Base-by-base conservation (phyloP, 1,139 yeast species). In the Lodderomyces jiufengensis region DNA sequence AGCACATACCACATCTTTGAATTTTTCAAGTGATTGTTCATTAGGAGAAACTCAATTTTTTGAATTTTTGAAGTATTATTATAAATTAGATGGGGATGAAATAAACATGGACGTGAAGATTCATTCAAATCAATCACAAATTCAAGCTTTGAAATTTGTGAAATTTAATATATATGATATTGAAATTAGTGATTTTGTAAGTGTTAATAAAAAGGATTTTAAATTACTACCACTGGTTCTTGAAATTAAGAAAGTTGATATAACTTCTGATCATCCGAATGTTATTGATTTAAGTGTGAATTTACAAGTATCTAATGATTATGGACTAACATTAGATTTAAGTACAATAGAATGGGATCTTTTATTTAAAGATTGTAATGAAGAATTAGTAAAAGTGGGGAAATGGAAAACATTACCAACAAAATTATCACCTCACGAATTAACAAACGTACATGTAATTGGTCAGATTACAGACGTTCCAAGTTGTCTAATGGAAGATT, bases 321-420 rank as follows among this genome's bases (percentile, higher is more conserved):
- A 49, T 10, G 59, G 62, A 1, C 31, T 60, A n/a, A 40, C 43
- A 2, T 44, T 55, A 12, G 37, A 40, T 2, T 31, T 63, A 2
- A 50, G 42, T 2, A 21, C 49, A 3, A 50, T 61, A 11, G 47
- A 51, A 27, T 61, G 67, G 67, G 53, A 55, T 33, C 32, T 63
- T 3, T 44, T 51, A 10, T 35, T 64, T 5, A 46, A 49, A 21
- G 61, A 54, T 39, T 63, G 69, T 44, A 36, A 49, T 9, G 30
- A 33, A 2, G 31, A 48, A 2, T 47, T 51, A 13, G 43, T 51
- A 6, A 43, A 43, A 14, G 40, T 62, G 5, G 68, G 68, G 1
- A 24, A 39, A 2, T 59, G 65, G 63, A 28, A 32, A 18, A 52
- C 57, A 20, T 39, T 35, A 4, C 37, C 47, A 1, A 34, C 57